A percentile compares a stretch with the other conserved stretches of the same genome.
Conservation (phyloP, 1,284 basidiomycete species). For the Trametes hirsuta region DNA sequence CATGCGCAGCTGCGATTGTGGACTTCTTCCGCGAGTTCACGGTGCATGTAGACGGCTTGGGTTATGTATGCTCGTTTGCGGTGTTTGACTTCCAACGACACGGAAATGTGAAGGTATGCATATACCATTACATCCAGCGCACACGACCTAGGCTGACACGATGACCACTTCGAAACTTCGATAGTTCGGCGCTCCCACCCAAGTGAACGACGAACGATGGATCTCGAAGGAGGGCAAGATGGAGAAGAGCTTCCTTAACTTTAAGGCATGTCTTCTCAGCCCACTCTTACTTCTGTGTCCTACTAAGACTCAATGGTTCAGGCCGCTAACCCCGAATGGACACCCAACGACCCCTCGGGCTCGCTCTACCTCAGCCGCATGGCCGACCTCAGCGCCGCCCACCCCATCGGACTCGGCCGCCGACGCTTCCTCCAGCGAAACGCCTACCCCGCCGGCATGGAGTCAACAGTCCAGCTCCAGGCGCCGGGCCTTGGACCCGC, state of each 20-base stretch:
- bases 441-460: conserved; percentile 19
- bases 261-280: conserved; percentile 61
- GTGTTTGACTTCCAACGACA: conserved; percentile 96
- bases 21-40: conserved; percentile 98
- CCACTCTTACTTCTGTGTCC: not conserved
- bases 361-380: conserved; percentile 86
- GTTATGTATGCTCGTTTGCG: conserved; percentile 97
- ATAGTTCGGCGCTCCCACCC: conserved; percentile 79
- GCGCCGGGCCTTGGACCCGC: conserved; percentile 37
- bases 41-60: conserved; percentile 93
- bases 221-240: conserved; percentile 93
- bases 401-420: conserved; percentile 33
- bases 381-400: conserved; percentile 63
- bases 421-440: conserved; percentile 29
- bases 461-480: conserved; percentile 35
- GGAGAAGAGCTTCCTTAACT: conserved; percentile 97
- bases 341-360: conserved; percentile 82
- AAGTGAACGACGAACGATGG: conserved; percentile 70
- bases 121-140: not conserved
- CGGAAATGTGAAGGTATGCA: conserved; percentile 78
- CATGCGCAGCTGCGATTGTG: conserved; percentile 85
- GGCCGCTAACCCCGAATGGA: conserved; percentile 95
- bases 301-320: conserved; percentile 28
- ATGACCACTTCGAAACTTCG: not conserved
- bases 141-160: not conserved